These are phyloP conservation scores for Friedmanniomyces simplex DNA, from an alignment of 495 filamentous ascomycete genomes.

Conservation along the genomic window DNA sequence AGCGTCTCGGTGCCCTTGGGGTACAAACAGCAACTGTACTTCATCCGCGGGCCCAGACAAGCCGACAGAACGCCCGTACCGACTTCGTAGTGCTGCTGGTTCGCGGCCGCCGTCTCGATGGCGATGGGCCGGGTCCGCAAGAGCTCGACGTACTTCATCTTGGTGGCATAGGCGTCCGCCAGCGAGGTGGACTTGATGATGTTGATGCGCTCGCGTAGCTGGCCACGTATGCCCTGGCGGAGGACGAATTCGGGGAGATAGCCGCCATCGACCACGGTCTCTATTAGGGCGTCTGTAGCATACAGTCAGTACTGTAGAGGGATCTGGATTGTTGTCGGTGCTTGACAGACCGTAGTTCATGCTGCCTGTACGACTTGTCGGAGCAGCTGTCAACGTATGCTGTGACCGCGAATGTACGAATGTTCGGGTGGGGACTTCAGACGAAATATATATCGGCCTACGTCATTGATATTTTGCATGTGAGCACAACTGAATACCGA, in stretches of 20 bases:
- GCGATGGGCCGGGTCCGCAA: constrained; percentile 49
- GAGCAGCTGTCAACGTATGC: too few relatives aligned
- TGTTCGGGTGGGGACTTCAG: neutral
- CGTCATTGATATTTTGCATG: neutral
- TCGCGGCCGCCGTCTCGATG: constrained; percentile 49
- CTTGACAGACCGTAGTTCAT: constrained; percentile 6
- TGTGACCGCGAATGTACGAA: too few relatives aligned
- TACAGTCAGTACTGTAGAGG: neutral
- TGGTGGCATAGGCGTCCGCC: constrained; percentile 37
- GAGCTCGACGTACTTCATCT: constrained; percentile 47
- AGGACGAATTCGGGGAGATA: constrained; percentile 28
- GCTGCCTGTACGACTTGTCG: neutral
- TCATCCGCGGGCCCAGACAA: constrained; percentile 53
- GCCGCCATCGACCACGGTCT: constrained; percentile 12
- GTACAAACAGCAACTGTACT: constrained; percentile 53
- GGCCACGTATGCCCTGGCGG: constrained; percentile 43
- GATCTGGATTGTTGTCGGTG: too few relatives aligned
- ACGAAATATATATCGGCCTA: neutral
- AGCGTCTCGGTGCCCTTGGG: constrained; percentile 45
- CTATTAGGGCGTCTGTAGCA: constrained; percentile 1
- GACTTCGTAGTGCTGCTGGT: constrained; percentile 59
- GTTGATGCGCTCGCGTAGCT: constrained; percentile 42
- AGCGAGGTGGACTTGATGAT: constrained; percentile 39
- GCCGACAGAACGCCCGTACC: constrained; percentile 46
- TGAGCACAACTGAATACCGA: too few relatives aligned